Percentiles rank a stretch among this genome's conserved stretches.
phyloP scores from a whole-genome alignment of 2,329 filamentous ascomycete genomes.

The Monilinia polystroma region DNA sequence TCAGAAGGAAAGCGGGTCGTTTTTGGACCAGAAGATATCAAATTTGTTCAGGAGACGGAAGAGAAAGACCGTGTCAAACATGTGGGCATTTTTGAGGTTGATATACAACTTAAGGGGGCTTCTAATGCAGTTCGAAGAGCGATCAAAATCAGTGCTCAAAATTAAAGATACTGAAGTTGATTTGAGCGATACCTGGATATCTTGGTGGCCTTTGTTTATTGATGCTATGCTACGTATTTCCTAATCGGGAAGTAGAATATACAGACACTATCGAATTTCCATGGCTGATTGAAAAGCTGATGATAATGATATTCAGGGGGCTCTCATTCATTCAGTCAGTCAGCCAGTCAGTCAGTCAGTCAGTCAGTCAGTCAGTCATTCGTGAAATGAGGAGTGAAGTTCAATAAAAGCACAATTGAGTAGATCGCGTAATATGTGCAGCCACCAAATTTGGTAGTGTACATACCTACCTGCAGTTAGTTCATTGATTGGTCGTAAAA shows the following conservation, averaged over 20 bases:
- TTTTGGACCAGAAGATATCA: slow-evolving; percentile 50
- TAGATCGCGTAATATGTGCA: not conserved
- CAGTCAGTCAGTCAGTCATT: no score
- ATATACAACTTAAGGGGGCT: slow-evolving; percentile 51
- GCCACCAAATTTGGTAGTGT: not conserved
- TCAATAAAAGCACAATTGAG: not conserved
- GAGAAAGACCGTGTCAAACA: slow-evolving; percentile 50
- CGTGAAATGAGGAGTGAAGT: not conserved
- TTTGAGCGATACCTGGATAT: slow-evolving; percentile 5
- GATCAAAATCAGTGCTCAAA: slow-evolving; percentile 45
- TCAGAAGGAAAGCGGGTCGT: slow-evolving; percentile 52
- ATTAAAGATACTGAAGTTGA: slow-evolving; percentile 27
- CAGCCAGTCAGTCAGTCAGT: not conserved
- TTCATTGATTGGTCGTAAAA: not conserved
- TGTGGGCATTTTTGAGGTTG: slow-evolving; percentile 52
- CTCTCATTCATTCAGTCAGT: not conserved
- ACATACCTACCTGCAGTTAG: not conserved
- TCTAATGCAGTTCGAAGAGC: slow-evolving; percentile 44
- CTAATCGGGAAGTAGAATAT: not conserved
- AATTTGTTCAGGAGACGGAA: slow-evolving; percentile 46
- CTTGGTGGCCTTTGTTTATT: slow-evolving; percentile 14
- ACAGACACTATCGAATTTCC: not conserved
- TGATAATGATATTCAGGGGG: not conserved
- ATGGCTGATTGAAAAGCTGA: not conserved
- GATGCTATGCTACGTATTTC: slow-evolving; percentile 27